Percentiles rank a stretch among this genome's conserved stretches.
phyloP scores from a whole-genome alignment of 768 basidiomycete species.

The Tricholoma bakamatsutake region DNA sequence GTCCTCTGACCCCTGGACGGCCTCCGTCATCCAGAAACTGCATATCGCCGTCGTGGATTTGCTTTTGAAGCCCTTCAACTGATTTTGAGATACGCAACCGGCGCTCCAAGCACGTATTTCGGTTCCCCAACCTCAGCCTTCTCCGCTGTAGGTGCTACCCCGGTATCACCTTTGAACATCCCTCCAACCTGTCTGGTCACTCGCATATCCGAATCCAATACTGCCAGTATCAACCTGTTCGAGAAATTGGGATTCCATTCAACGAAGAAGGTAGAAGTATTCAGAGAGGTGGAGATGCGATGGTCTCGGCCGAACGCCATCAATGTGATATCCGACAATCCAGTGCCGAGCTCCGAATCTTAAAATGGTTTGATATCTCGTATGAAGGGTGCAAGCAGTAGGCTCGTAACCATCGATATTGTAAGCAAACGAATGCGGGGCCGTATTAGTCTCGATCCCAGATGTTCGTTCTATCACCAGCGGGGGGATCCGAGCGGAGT shows the following conservation, averaged over 20 bases:
- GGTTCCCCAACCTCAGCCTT: not conserved
- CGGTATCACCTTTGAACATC: constrained; percentile 34
- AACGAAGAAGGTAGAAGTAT: constrained; percentile 65
- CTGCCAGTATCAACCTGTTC: constrained; percentile 67
- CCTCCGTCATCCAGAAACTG: constrained; percentile 39
- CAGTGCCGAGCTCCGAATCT: no score
- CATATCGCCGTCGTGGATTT: constrained; percentile 63
- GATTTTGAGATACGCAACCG: constrained; percentile 65
- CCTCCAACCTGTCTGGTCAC: constrained; percentile 49
- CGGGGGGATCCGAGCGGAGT: no score
- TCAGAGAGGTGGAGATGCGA: constrained; percentile 82
- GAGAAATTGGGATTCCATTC: constrained; percentile 68
- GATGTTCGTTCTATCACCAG: no score
- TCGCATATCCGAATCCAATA: constrained; percentile 67
- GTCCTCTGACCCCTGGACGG: not conserved
- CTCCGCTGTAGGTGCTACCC: not conserved
- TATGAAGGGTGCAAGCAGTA: no score
- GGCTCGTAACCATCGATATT: no score
- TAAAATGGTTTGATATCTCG: no score
- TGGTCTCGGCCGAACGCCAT: constrained; percentile 16
- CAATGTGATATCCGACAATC: not conserved
- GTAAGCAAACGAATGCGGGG: no score
- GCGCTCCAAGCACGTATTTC: constrained; percentile 26
- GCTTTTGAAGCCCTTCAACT: constrained; percentile 59
- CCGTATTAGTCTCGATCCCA: no score